Evolutionary conservation across 495 filamentous ascomycete genomes (phyloP).

Genomic region (Tuber borchii): DNA sequence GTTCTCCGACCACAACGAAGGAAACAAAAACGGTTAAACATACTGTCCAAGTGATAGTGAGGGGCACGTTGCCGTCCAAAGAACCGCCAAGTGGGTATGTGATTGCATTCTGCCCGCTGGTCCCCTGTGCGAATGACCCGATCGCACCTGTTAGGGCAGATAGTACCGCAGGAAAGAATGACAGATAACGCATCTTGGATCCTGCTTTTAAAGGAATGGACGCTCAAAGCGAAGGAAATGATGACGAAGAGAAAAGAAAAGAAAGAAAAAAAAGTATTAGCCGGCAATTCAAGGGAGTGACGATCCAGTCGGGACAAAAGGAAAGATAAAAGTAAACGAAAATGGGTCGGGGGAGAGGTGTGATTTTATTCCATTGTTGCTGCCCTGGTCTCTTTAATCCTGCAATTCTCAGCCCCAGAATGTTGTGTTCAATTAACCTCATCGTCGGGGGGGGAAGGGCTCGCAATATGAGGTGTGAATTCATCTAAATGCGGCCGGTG

Average conservation of each 20-base stretch:
- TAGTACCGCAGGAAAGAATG: conserved; percentile 19
- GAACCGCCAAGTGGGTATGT: conserved; percentile 33
- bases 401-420: background rate
- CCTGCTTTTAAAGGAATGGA: conserved; percentile 23
- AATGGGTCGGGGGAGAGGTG: background rate
- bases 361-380: background rate
- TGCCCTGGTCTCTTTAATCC: background rate
- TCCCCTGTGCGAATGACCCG: conserved; percentile 22
- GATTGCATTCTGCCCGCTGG: conserved; percentile 32
- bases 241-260: conserved; percentile 10
- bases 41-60: conserved; percentile 37
- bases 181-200: conserved; percentile 18
- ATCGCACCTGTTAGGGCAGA: conserved; percentile 10
- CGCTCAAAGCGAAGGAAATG: conserved; percentile 19
- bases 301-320: conserved; percentile 3
- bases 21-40: conserved; percentile 13
- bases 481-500: background rate
- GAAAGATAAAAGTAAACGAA: conserved; percentile 1
- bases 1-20: background rate
- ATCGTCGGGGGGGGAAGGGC: background rate
- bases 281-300: conserved; percentile 10
- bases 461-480: background rate
- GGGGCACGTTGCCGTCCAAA: conserved; percentile 14
- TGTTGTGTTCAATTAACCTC: background rate
- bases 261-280: background rate